These are phyloP conservation scores for Colletotrichum lentis DNA, from an alignment of 2,329 filamentous ascomycete genomes.

Conservation along the genomic window DNA sequence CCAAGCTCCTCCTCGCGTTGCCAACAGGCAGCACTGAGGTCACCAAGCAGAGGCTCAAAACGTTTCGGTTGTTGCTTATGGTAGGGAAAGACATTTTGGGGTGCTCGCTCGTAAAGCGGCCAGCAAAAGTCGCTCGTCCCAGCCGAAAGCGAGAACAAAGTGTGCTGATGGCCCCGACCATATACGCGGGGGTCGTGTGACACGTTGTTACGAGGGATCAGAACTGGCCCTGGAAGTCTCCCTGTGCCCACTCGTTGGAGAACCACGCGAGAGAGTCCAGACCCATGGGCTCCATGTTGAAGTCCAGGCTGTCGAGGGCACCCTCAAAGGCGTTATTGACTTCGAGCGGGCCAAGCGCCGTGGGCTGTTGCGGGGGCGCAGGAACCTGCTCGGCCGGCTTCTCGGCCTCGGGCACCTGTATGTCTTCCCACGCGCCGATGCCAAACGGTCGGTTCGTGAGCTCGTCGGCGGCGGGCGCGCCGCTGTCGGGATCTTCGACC, in stretches of 20 bases:
- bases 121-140: no score
- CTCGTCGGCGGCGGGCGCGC: slow-evolving; percentile 29
- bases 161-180: background rate
- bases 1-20: background rate
- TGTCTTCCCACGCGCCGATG: slow-evolving; percentile 35
- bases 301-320: slow-evolving; percentile 56
- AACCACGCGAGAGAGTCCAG: slow-evolving; percentile 44
- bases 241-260: slow-evolving; percentile 33
- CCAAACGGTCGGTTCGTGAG: slow-evolving; percentile 36
- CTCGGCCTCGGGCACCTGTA: slow-evolving; percentile 33
- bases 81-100: background rate
- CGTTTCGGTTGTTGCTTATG: background rate
- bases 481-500: slow-evolving; percentile 29
- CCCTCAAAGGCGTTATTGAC: slow-evolving; percentile 62
- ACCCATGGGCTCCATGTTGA: slow-evolving; percentile 57
- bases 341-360: slow-evolving; percentile 50
- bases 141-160: no score
- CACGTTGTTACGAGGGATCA: background rate
- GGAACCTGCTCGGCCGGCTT: slow-evolving; percentile 21
- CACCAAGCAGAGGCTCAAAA: background rate
- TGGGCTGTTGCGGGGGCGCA: slow-evolving; percentile 38
- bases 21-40: background rate
- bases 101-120: background rate
- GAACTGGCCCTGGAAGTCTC: slow-evolving; percentile 32
- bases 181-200: no score